Evolutionary conservation across 192 early-diverging fungal species (phyloP).

Genomic region (Backusella sp.): DNA sequence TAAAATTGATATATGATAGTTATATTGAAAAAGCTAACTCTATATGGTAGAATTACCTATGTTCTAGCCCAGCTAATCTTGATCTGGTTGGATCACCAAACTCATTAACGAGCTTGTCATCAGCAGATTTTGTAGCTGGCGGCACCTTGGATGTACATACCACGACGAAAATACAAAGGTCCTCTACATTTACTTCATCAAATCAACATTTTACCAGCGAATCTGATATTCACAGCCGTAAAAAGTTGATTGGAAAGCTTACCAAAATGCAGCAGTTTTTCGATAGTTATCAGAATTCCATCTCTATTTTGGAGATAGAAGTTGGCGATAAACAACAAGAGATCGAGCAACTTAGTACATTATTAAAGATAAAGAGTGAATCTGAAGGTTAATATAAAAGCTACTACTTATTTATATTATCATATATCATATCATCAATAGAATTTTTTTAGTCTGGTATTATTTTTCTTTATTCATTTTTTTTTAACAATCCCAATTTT

Average conservation of each 20-base stretch:
- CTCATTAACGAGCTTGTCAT: background rate
- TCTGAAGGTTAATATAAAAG: background rate
- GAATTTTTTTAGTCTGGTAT: background rate
- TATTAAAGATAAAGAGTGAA: background rate
- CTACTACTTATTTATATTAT: background rate
- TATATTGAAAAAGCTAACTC: background rate
- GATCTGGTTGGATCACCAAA: background rate
- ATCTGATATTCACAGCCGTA: background rate
- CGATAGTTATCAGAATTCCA: background rate
- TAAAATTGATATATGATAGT: background rate
- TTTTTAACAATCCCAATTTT: background rate
- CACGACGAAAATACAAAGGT: background rate
- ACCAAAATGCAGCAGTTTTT: background rate
- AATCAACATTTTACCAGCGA: background rate
- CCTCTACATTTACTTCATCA: background rate
- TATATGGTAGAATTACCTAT: background rate
- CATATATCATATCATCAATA: background rate
- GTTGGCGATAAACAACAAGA: background rate
- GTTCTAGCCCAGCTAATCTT: background rate
- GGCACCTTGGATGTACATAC: background rate
- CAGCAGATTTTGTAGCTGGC: background rate
- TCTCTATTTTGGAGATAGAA: background rate
- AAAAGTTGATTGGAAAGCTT: background rate
- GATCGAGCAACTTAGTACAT: background rate
- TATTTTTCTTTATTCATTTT: background rate